Conservation (phyloP, 2,329 filamentous ascomycete genomes). For the Pseudopithomyces chartarum region DNA sequence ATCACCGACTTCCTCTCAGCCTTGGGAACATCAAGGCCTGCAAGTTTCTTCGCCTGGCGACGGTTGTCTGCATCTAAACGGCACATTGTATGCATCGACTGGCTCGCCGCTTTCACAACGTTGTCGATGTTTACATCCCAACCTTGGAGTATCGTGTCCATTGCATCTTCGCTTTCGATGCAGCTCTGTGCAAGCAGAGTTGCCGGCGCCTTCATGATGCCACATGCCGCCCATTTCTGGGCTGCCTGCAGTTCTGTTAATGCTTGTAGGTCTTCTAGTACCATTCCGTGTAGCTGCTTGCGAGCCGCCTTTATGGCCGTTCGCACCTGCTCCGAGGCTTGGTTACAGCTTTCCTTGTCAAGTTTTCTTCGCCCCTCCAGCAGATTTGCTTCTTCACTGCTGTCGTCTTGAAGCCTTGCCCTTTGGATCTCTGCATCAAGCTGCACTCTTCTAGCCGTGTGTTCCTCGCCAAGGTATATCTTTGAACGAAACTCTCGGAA, state of each 20-base stretch:
- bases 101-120: neutral
- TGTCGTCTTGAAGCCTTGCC: conserved; percentile 10
- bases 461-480: conserved; percentile 6
- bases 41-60: conserved; percentile 16
- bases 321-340: conserved; percentile 1
- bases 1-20: conserved; percentile 9
- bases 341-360: neutral
- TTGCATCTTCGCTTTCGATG: neutral
- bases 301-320: conserved; percentile 14
- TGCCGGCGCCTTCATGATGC: neutral
- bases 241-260: conserved; percentile 19
- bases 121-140: neutral
- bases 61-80: conserved; percentile 1
- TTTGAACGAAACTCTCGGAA: conserved; percentile 8
- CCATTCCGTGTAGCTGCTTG: conserved; percentile 8
- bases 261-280: conserved; percentile 14
- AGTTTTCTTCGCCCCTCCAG: neutral
- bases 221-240: conserved; percentile 13
- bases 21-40: conserved; percentile 14
- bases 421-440: conserved; percentile 8
- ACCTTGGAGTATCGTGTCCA: neutral
- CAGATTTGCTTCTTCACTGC: neutral
- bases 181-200: neutral
- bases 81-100: neutral
- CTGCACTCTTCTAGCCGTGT: conserved; percentile 4